phyloP scores from a whole-genome alignment of 1,139 yeast species.

The Hemisphaericaspora xylanilytica region DNA sequence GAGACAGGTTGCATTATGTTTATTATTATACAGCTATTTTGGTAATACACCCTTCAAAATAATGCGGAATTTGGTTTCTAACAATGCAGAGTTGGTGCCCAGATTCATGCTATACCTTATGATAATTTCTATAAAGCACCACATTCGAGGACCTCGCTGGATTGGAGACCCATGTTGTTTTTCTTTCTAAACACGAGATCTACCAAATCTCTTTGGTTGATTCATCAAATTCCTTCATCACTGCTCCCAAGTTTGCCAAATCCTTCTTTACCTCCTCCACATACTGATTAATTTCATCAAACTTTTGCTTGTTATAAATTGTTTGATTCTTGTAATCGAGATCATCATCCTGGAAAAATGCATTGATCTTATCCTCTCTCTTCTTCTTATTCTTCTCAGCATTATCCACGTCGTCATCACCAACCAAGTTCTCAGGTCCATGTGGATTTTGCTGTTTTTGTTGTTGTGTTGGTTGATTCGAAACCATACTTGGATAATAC shows the following conservation, averaged over 20 bases:
- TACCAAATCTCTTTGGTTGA: slow-evolving; percentile 38
- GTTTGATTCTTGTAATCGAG: slow-evolving; percentile 11
- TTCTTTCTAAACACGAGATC: not conserved
- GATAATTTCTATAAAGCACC: no score
- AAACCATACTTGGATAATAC: slow-evolving; percentile 13
- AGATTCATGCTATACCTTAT: no score
- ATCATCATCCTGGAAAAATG: slow-evolving; percentile 21
- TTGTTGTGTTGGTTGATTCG: slow-evolving; percentile 5
- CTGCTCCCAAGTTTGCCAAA: slow-evolving; percentile 33
- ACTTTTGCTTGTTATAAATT: slow-evolving; percentile 31
- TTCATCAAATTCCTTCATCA: slow-evolving; percentile 45
- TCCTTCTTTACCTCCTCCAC: slow-evolving; percentile 35
- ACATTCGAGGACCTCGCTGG: no score
- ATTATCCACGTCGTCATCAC: slow-evolving; percentile 8
- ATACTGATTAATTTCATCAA: slow-evolving; percentile 38
- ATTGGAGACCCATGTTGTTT: no score
- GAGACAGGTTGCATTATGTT: no score
- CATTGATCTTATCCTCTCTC: slow-evolving; percentile 16
- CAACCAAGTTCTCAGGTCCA: no score
- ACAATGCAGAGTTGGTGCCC: no score
- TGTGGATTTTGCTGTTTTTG: slow-evolving; percentile 3
- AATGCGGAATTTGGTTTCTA: no score
- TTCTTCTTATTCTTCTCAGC: slow-evolving; percentile 12
- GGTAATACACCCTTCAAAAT: no score
- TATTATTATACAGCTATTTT: no score